These are phyloP conservation scores for Verticillium albo-atrum DNA, from an alignment of 2,329 filamentous ascomycete genomes.

Conservation along the genomic window DNA sequence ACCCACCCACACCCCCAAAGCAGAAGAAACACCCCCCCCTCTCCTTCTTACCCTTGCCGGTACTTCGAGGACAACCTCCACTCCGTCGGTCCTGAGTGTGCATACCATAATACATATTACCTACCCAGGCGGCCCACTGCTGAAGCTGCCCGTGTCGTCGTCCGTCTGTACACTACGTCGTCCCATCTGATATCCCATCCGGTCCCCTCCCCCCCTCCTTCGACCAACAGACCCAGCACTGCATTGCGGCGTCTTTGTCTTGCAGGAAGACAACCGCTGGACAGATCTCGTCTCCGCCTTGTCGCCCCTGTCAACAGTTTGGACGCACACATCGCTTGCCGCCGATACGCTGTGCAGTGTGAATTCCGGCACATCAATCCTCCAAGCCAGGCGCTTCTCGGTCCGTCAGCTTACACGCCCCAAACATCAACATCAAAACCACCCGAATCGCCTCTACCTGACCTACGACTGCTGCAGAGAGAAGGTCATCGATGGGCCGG, in stretches of 20 bases:
- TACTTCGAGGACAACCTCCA: not conserved
- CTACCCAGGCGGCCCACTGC: constrained; percentile 8
- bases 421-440: not conserved
- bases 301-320: not conserved
- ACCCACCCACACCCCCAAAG: constrained; percentile 10
- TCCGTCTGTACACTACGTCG: constrained; percentile 8
- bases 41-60: constrained; percentile 1
- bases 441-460: not conserved
- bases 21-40: constrained; percentile 4
- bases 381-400: not conserved
- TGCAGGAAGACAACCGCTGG: constrained; percentile 7
- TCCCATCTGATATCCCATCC: not conserved
- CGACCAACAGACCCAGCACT: constrained; percentile 8
- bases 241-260: constrained; percentile 14
- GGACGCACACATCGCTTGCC: not conserved
- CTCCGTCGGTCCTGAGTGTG: not conserved
- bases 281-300: not conserved
- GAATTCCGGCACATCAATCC: not conserved
- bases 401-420: not conserved
- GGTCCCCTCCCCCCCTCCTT: not conserved
- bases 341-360: not conserved
- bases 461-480: not conserved
- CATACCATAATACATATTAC: constrained; percentile 11
- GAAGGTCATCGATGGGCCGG: not conserved
- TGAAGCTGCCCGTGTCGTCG: constrained; percentile 5